Base-by-base conservation (phyloP, 495 filamentous ascomycete genomes). In the Trichoderma reesei region DNA sequence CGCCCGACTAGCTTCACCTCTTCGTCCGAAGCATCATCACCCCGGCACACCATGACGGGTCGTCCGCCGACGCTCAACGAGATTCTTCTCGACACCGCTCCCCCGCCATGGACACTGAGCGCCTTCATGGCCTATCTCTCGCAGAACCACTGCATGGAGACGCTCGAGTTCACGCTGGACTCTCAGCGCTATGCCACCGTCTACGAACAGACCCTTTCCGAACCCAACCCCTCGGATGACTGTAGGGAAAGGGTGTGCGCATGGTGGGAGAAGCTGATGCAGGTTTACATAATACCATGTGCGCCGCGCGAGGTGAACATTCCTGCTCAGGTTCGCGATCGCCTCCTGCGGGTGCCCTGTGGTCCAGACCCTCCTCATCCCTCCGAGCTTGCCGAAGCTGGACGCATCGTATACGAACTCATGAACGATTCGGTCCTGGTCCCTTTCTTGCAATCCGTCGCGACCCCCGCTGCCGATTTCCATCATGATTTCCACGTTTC, bases 101-200 rank as follows among this genome's bases (percentile, higher is more conserved):
- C 90, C 0, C 86, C 91, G 44, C 95, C 95, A 68, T 98, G 92
- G 80, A 97, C 92, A 3, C 82, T 98, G 18, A 85, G 85, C 67
- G 94, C 95, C 31, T 98, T 99, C 76, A 98, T 90, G 84, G 94
- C 93, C 61, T 99, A 94, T 72, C 84, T 98, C 33, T 97, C 95
- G 2, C 92, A 96, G 69, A 98, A 98, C 67, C 95, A 98, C 75
- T 99, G 95, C 70, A 76, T 98, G 51, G 95, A 99, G 74, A 99
- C 91, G 7, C 77, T 99, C 56, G 95, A 99, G 71, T 99, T 99
- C 77, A 96, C 94, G 51, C 84, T 97, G 83, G 94, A 97, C 72
- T 90, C 94, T 60, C 86, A 89, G 61, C 86, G 91, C n/a, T 99
- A 99, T 75, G 82, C 83, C 59, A 83, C 90, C 63, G 63, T 66